These are phyloP conservation scores for Phytophthora multivora DNA, from an alignment of 352 stramenopile genomes.

Conservation along the genomic window DNA sequence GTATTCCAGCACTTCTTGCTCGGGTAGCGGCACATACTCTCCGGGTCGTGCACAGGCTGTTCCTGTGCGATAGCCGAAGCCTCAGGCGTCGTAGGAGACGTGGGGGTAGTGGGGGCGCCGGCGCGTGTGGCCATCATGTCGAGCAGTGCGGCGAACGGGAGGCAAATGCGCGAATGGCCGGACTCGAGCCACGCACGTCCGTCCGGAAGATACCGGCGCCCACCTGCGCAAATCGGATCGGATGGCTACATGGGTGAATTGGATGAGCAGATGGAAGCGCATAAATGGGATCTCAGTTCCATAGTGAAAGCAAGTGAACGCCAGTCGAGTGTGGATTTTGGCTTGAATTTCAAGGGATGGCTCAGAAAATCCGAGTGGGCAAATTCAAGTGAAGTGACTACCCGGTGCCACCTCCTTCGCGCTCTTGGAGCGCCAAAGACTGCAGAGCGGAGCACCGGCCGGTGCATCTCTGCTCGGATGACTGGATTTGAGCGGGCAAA, in stretches of 20 bases:
- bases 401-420: slow-evolving; percentile 7
- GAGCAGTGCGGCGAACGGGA: neutral
- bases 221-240: slow-evolving; percentile 24
- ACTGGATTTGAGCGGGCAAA: slow-evolving; percentile 11
- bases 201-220: slow-evolving; percentile 18
- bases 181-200: slow-evolving; percentile 7
- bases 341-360: slow-evolving; percentile 3
- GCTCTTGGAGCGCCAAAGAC: neutral
- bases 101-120: neutral
- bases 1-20: slow-evolving; percentile 55
- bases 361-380: slow-evolving; percentile 13
- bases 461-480: slow-evolving; percentile 12
- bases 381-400: slow-evolving; percentile 1
- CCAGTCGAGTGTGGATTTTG: slow-evolving; percentile 21
- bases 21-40: slow-evolving; percentile 50
- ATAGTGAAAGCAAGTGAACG: slow-evolving; percentile 6
- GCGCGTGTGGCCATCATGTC: slow-evolving; percentile 25
- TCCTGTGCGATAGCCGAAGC: neutral
- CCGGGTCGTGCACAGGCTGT: slow-evolving; percentile 12
- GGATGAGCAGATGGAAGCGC: slow-evolving; percentile 15
- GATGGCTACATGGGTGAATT: slow-evolving; percentile 35
- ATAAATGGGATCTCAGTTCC: slow-evolving; percentile 4
- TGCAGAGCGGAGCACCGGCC: neutral
- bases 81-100: neutral
- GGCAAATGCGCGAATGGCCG: slow-evolving; percentile 33